Conservation (phyloP, 2,329 filamentous ascomycete genomes). For the Cladosporium sp. region DNA sequence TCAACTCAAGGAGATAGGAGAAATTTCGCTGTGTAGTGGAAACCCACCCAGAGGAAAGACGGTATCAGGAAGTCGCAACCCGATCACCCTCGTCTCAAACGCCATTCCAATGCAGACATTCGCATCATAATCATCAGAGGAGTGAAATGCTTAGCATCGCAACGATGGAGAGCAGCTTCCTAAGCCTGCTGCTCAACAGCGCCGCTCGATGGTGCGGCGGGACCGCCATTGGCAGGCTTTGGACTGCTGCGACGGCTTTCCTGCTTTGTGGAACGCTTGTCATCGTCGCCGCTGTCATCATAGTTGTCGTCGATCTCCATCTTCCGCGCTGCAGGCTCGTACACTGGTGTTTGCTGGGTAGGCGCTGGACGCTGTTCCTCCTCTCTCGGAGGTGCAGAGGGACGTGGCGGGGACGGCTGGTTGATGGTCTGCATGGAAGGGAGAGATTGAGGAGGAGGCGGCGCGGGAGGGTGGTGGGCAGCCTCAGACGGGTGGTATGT, state of each 20-base stretch:
- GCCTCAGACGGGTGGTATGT: conserved; percentile 89
- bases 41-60: no score
- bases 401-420: conserved; percentile 50
- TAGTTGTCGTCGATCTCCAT: conserved; percentile 98
- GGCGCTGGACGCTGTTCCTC: conserved; percentile 34
- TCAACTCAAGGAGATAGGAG: no score
- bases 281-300: conserved; percentile 88
- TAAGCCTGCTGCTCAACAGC: conserved; percentile 4
- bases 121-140: neutral
- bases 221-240: conserved; percentile 23
- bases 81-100: neutral
- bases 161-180: neutral
- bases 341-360: conserved; percentile 37
- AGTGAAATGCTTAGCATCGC: neutral
- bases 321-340: conserved; percentile 84
- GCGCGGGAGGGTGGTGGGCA: conserved; percentile 71
- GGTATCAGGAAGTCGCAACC: no score
- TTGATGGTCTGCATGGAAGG: conserved; percentile 43
- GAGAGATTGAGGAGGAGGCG: conserved; percentile 37
- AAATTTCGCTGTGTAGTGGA: no score
- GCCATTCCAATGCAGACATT: neutral
- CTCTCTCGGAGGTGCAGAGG: conserved; percentile 46
- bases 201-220: neutral
- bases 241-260: conserved; percentile 45
- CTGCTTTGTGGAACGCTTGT: conserved; percentile 50